Base-by-base conservation (phyloP, 495 filamentous ascomycete species). In the Annulohypoxylon bovei region DNA sequence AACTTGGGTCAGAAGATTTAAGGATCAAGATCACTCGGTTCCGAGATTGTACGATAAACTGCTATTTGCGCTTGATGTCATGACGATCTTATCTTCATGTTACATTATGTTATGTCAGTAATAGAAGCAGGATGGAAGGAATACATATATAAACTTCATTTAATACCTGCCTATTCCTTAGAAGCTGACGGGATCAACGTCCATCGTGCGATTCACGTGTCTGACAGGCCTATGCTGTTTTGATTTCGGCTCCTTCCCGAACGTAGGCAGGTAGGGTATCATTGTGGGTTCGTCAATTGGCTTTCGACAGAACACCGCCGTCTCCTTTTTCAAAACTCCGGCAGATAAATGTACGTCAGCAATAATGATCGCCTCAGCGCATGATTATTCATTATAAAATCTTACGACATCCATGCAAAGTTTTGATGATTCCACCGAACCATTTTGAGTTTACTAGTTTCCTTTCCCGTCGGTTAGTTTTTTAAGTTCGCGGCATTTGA, bases 1-100 rank as follows among this genome's bases (percentile, higher is more conserved):
- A 95, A 94, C 76, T 82, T 95, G 83, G 90, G 89, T n/a, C 84
- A 80, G 32, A 86, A 79, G 73, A 75, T 91, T 76, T 91, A 84
- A 69, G 30, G 28, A 27, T 25, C 20, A 47, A n/a, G 16, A 28
- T 59, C 3, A 14, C 16, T 16, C 37, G 32, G 37, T 46, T 28
- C 39, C 14, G 25, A 60, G 14, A 66, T 60, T 46, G 39, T 55
- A 56, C 18, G 32, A 44, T 16, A 18, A 2, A 9, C 9, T 47
- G 39, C 40, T 55, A 40, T 46, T 49, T 40, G 39, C 23, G 37
- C n/a, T 55, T 9, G 25, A 32, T 39, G 30, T 4, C 4, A 20
- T 22, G 23, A 16, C n/a, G 49, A 32, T 53, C 49, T 53, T 47
- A 25, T 47, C 44, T 20, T 46, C 20, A 23, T 25, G 22, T 47